Percentiles rank a stretch among this genome's conserved stretches.
Conservation (phyloP, 768 basidiomycete genomes). For the Lentinula boryana region DNA sequence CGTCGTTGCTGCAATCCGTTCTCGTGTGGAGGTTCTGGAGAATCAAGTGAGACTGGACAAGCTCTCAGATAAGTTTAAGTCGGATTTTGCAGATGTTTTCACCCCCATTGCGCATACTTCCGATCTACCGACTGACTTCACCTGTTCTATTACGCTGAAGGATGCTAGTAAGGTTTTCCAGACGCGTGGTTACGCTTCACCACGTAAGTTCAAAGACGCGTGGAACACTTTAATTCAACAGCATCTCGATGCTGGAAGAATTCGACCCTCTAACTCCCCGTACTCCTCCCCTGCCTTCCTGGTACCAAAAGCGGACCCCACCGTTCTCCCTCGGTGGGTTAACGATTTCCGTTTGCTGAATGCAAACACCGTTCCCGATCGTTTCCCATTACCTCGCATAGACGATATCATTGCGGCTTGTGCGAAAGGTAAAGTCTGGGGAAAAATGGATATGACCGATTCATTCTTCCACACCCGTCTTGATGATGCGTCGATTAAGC, state of each 20-base stretch:
- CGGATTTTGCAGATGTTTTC: no score
- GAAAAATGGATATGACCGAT: slow-evolving; percentile 33
- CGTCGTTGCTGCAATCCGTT: no score
- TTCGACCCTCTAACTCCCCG: slow-evolving; percentile 17
- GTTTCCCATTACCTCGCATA: slow-evolving; percentile 18
- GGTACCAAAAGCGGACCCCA: slow-evolving; percentile 23
- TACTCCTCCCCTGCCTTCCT: slow-evolving; percentile 25
- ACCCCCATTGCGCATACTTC: neutral
- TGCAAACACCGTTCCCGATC: slow-evolving; percentile 15
- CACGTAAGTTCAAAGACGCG: slow-evolving; percentile 21
- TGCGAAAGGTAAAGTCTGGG: slow-evolving; percentile 28
- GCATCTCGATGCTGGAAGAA: slow-evolving; percentile 22
- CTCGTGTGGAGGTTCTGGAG: no score
- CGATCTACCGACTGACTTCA: neutral
- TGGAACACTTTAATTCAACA: slow-evolving; percentile 23
- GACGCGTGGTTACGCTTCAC: slow-evolving; percentile 16
- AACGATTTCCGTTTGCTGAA: slow-evolving; percentile 23
- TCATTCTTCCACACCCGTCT: slow-evolving; percentile 25
- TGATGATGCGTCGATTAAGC: neutral
- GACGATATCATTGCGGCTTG: slow-evolving; percentile 26
- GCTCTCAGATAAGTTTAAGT: no score
- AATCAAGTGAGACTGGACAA: no score
- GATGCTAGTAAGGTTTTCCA: slow-evolving; percentile 15
- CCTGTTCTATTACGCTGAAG: slow-evolving; percentile 14
- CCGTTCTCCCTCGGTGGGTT: slow-evolving; percentile 16